Conservation (phyloP, 768 basidiomycete genomes). For the Leccinum barrowsii region DNA sequence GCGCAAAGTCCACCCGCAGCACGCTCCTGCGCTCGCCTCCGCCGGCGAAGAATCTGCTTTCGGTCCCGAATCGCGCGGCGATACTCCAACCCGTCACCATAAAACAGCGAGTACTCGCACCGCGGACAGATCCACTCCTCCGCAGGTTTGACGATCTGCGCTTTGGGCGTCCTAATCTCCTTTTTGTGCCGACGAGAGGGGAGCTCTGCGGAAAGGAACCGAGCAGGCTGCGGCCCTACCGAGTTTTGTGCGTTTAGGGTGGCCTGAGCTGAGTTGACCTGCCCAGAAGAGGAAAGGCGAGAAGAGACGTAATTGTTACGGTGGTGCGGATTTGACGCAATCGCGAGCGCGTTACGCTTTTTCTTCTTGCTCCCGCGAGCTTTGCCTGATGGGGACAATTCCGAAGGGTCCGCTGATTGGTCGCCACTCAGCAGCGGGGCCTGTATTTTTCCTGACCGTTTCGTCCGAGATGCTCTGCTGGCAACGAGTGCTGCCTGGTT, state of each 20-base stretch:
- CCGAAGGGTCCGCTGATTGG: constrained; percentile 36
- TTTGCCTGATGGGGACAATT: constrained; percentile 33
- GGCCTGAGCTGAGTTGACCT: constrained; percentile 36
- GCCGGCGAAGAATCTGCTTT: constrained; percentile 72
- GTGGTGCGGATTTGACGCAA: constrained; percentile 95
- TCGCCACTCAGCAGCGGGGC: constrained; percentile 31
- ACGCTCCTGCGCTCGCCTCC: constrained; percentile 69
- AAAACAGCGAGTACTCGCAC: constrained; percentile 92
- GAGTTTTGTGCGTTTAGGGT: constrained; percentile 43
- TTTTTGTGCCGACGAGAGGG: constrained; percentile 42
- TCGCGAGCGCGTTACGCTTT: constrained; percentile 87
- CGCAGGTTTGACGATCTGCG: constrained; percentile 49
- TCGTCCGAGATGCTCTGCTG: constrained; percentile 34
- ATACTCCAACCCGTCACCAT: constrained; percentile 72
- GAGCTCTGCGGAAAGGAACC: constrained; percentile 68
- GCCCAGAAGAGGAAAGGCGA: constrained; percentile 56
- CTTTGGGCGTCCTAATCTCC: constrained; percentile 24
- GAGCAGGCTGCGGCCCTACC: constrained; percentile 58
- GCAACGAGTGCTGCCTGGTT: constrained; percentile 47
- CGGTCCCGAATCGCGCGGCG: constrained; percentile 63
- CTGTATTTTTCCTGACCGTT: constrained; percentile 38
- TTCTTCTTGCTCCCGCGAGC: constrained; percentile 69
- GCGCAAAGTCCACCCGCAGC: constrained; percentile 38
- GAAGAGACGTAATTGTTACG: constrained; percentile 92
- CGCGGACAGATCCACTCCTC: constrained; percentile 95